A percentile compares a stretch with the other conserved stretches of the same genome.
Conservation (phyloP, 108 stramenopile genomes). For the Discostella stelligeroides region DNA sequence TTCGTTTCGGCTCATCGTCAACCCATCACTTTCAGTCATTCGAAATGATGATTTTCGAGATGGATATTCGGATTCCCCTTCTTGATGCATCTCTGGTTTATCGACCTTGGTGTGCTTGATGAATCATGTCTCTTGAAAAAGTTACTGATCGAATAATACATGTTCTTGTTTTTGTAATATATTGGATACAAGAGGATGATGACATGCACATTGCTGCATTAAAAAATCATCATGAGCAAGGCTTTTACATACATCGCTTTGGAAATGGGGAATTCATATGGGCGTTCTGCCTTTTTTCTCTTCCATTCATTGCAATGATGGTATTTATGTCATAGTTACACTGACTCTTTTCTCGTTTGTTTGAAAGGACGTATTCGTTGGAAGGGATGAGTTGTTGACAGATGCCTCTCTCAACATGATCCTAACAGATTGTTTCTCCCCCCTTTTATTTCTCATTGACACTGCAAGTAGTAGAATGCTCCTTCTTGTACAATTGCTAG, state of each 20-base stretch:
- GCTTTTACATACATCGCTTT: constrained; percentile 1
- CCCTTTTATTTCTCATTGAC: too few relatives aligned
- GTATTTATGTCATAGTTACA: constrained; percentile 56
- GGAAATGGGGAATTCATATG: constrained; percentile 6
- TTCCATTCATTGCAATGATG: constrained; percentile 41
- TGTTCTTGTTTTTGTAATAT: constrained; percentile 2
- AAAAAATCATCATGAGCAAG: constrained; percentile 39
- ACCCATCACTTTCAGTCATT: constrained; percentile 13
- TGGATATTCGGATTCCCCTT: constrained; percentile 63
- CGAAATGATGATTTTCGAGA: constrained; percentile 52
- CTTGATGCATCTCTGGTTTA: constrained; percentile 53
- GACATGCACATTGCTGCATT: constrained; percentile 40
- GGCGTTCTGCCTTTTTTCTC: constrained; percentile 31
- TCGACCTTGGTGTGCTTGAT: constrained; percentile 53
- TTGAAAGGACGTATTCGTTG: neutral
- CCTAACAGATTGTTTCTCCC: too few relatives aligned
- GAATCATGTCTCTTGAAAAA: constrained; percentile 32
- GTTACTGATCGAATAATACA: constrained; percentile 44
- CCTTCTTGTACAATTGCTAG: too few relatives aligned
- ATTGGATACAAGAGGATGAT: constrained; percentile 39
- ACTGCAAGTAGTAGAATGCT: too few relatives aligned
- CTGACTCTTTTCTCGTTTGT: constrained; percentile 37
- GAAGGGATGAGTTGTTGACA: too few relatives aligned
- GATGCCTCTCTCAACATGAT: too few relatives aligned
- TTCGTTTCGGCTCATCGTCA: neutral